Base-by-base conservation (phyloP, 2,329 filamentous ascomycete species). In the Botrytis hyacinthi region DNA sequence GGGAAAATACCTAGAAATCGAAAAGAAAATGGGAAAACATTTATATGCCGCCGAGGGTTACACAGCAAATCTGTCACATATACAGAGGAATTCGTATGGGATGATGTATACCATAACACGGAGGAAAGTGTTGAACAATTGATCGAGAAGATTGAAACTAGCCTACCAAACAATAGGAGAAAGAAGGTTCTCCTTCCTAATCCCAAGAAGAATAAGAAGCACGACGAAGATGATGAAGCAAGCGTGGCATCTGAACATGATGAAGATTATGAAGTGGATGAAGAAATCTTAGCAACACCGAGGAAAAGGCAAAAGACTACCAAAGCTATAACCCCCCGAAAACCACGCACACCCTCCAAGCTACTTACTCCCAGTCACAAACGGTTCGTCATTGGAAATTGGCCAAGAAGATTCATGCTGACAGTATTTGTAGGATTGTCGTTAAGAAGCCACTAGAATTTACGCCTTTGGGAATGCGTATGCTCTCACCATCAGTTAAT, bases 401-500 rank as follows among this genome's bases (percentile, higher is more conserved):
- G 37, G 9, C 5, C 29, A 2, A 8, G 12, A 48, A 16, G 61
- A 71, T 76, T 22, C 73, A 37, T 51, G 44, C 29, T 70, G 18
- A 48, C 57, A 18, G 4, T 48, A n/a, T 29, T 40, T 73, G 40
- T 72, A 86, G 87, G 75, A 90, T 94, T 57, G 83, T 93, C 57
- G 84, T 95, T 60, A 97, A 97, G 81, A 97, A 95, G 79, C 92
- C 93, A 8, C 88, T 99, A 51, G 95, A 98, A 80, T 98, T 98
- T 79, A 99, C 96, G 0, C 96, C 96, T 0, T 85, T 99, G n/a
- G 94, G 94, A 10, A 98, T 94, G 22, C 91, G 96, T 57, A 87
- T 92, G 32, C 87, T 99, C 5, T 93, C 93, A 1, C 92, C 93
- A 7, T 88, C 88, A 48, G 87, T 92, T 73, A 88, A 94, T 61